These are phyloP conservation scores for Clathrospora elynae DNA, from an alignment of 2,329 filamentous ascomycete species.

Conservation along the genomic window DNA sequence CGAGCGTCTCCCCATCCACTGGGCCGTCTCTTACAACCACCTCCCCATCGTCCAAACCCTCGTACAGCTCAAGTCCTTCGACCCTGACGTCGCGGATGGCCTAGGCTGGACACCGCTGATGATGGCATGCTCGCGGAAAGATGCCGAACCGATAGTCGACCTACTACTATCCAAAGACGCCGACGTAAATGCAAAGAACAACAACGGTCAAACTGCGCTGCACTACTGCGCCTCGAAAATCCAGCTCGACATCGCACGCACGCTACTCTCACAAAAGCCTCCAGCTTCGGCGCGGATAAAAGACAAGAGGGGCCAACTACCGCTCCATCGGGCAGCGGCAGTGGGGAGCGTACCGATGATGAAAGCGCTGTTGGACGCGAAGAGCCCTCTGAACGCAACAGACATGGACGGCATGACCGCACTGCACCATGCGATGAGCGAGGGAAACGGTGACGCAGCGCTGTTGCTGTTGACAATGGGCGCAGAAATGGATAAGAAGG, in stretches of 20 bases:
- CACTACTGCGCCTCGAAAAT: conserved; percentile 92
- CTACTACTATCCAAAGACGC: conserved; percentile 72
- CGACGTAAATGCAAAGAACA: conserved; percentile 74
- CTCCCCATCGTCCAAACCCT: conserved; percentile 75
- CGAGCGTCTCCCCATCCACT: conserved; percentile 88
- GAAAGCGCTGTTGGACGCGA: conserved; percentile 75
- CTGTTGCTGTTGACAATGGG: conserved; percentile 81
- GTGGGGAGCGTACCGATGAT: conserved; percentile 88
- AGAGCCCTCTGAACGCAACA: conserved; percentile 80
- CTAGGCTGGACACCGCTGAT: conserved; percentile 84
- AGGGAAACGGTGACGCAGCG: conserved; percentile 79
- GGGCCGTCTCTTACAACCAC: conserved; percentile 86
- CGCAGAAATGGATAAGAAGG: conserved; percentile 79
- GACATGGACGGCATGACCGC: conserved; percentile 85
- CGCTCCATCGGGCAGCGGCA: conserved; percentile 89
- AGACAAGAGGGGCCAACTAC: conserved; percentile 85
- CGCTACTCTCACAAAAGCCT: conserved; percentile 70
- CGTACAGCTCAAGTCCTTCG: conserved; percentile 72
- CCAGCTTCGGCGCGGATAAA: conserved; percentile 75
- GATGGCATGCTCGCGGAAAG: conserved; percentile 77
- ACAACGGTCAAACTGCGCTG: conserved; percentile 77
- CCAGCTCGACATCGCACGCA: conserved; percentile 79
- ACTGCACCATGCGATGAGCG: conserved; percentile 82
- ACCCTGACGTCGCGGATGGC: conserved; percentile 81
- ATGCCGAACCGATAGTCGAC: conserved; percentile 70